Percentiles rank a stretch among this genome's conserved stretches.
These are phyloP conservation scores for Chlorella ohadii DNA, from an alignment of 139 green algal genomes.

Conservation along the genomic window DNA sequence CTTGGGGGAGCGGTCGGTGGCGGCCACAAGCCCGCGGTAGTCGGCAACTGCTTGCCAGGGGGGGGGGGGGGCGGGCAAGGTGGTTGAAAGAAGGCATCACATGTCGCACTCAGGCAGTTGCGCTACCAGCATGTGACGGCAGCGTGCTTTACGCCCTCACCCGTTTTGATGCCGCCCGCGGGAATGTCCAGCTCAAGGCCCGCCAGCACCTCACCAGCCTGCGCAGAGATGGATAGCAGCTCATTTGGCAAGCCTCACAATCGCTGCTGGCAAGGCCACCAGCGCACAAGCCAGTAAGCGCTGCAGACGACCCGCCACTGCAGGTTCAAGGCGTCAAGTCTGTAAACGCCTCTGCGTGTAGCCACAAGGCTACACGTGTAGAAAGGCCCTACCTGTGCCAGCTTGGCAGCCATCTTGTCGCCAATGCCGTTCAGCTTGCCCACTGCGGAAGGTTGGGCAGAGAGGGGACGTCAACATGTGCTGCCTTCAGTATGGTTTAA, in stretches of 20 bases:
- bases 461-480: too few relatives aligned
- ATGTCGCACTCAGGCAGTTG: too few relatives aligned
- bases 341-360: too few relatives aligned
- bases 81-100: not conserved
- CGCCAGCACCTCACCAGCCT: not conserved
- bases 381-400: not conserved
- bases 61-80: not conserved
- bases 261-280: too few relatives aligned
- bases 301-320: too few relatives aligned
- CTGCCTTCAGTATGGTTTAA: too few relatives aligned
- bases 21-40: not conserved
- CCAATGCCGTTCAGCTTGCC: constrained; percentile 20
- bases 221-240: too few relatives aligned
- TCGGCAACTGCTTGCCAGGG: not conserved
- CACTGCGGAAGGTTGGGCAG: not conserved
- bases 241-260: too few relatives aligned
- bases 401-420: not conserved
- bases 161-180: not conserved
- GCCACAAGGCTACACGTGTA: too few relatives aligned
- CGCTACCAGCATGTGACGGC: not conserved
- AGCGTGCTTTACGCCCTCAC: not conserved
- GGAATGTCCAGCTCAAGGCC: not conserved
- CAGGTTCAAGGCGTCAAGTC: too few relatives aligned
- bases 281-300: too few relatives aligned
- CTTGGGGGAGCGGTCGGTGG: not conserved